Evolutionary conservation across 352 stramenopile species (phyloP).

Genomic region (Pythium grandisporangium): DNA sequence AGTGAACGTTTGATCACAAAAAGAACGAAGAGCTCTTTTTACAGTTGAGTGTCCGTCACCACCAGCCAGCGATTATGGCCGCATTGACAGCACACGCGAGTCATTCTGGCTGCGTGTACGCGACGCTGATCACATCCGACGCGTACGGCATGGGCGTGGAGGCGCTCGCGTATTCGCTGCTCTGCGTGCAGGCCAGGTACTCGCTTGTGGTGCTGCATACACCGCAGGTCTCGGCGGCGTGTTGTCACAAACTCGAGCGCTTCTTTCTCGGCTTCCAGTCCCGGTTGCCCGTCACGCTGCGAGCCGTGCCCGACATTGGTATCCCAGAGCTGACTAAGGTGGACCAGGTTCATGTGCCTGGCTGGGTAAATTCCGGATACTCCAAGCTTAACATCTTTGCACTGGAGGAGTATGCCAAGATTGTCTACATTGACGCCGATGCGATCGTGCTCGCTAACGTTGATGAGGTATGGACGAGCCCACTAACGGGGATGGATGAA

Average conservation of each 20-base stretch:
- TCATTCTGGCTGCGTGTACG: conserved; percentile 9
- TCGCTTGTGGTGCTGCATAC: conserved; percentile 25
- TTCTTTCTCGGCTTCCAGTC: conserved; percentile 9
- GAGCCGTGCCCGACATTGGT: conserved; percentile 16
- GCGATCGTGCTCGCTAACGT: conserved; percentile 68
- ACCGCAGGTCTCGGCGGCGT: conserved; percentile 13
- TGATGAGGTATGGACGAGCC: conserved; percentile 44
- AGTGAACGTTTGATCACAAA: no score
- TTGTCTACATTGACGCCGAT: conserved; percentile 84
- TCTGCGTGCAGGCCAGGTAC: conserved; percentile 4
- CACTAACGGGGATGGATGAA: no score
- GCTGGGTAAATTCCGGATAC: conserved; percentile 35
- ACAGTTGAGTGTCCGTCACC: no score
- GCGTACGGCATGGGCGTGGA: conserved; percentile 27
- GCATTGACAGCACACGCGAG: no score
- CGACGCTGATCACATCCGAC: conserved; percentile 30
- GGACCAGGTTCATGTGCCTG: conserved; percentile 16
- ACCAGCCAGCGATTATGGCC: no score
- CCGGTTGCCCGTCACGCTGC: conserved; percentile 7
- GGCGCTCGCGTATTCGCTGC: conserved; percentile 22
- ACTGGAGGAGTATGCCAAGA: conserved; percentile 61
- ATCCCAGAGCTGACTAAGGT: conserved; percentile 12
- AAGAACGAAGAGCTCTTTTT: no score
- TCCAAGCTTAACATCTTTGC: conserved; percentile 39
- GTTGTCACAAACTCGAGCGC: conserved; percentile 12